Evolutionary conservation across 331 rosid genomes (phyloP).

Genomic region (Quercus phellos): DNA sequence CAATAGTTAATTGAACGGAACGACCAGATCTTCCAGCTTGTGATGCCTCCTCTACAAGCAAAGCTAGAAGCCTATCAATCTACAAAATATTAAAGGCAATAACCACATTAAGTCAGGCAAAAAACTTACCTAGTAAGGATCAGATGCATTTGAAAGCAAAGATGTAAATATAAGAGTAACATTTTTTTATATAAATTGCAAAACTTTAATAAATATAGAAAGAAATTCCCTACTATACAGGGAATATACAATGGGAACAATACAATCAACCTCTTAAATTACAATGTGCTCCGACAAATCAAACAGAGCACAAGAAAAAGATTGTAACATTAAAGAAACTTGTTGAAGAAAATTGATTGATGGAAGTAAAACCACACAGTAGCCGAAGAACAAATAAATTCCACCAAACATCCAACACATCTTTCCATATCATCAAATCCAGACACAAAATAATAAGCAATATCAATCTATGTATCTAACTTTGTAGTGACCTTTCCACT

Average conservation of each 20-base stretch:
- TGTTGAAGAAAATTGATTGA: background rate
- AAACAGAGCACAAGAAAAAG: too few relatives aligned
- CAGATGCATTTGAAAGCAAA: background rate
- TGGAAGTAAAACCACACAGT: background rate
- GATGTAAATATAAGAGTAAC: background rate
- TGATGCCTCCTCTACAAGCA: conserved; percentile 73
- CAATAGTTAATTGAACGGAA: conserved; percentile 69
- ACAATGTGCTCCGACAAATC: too few relatives aligned
- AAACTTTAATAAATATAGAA: too few relatives aligned
- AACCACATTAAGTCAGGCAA: conserved; percentile 9
- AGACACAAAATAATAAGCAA: background rate
- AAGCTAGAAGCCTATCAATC: conserved; percentile 73
- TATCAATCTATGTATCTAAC: background rate
- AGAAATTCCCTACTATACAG: too few relatives aligned
- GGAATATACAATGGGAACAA: too few relatives aligned
- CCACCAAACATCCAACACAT: background rate
- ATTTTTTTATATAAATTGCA: too few relatives aligned
- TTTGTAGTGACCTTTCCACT: background rate
- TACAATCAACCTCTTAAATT: too few relatives aligned
- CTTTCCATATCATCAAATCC: background rate
- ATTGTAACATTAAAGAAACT: background rate
- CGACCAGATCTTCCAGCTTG: conserved; percentile 61
- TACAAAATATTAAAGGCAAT: conserved; percentile 25
- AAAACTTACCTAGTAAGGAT: background rate
- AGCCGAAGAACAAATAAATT: background rate